phyloP scores from a whole-genome alignment of 169 alveolate species.

The Hepatocystis sp. region DNA sequence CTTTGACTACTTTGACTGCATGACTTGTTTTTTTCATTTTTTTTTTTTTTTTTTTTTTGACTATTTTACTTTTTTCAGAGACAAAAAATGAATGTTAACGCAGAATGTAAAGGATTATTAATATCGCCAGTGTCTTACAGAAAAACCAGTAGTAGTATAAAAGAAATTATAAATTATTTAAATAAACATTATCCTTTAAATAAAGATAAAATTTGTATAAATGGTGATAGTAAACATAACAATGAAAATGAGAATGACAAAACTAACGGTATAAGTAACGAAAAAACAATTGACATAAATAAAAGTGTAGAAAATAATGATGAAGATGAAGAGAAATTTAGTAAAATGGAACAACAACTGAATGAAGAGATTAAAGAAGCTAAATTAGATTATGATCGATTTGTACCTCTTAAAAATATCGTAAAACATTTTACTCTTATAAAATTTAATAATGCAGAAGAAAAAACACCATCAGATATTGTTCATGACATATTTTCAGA shows the following conservation, averaged over 20 bases:
- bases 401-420: slow-evolving; percentile 82
- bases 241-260: not conserved
- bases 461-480: slow-evolving; percentile 79
- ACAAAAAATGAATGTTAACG: slow-evolving; percentile 42
- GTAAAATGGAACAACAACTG: slow-evolving; percentile 75
- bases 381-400: slow-evolving; percentile 77
- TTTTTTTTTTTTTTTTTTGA: too few relatives aligned
- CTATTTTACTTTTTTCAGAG: slow-evolving; percentile 20
- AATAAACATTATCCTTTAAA: slow-evolving; percentile 38
- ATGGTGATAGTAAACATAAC: slow-evolving; percentile 23
- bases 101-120: slow-evolving; percentile 56
- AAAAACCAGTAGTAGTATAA: slow-evolving; percentile 17
- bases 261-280: not conserved
- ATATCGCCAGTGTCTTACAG: slow-evolving; percentile 24
- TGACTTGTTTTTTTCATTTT: too few relatives aligned
- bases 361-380: slow-evolving; percentile 64
- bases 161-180: slow-evolving; percentile 42
- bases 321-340: slow-evolving; percentile 7
- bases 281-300: too few relatives aligned
- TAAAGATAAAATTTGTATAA: slow-evolving; percentile 35
- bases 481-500: slow-evolving; percentile 73
- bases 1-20: too few relatives aligned
- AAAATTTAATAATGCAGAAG: slow-evolving; percentile 75
- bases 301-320: not conserved
- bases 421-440: slow-evolving; percentile 78